Conservation (phyloP, 1,284 basidiomycete species). For the Pyrrhoderma noxium region DNA sequence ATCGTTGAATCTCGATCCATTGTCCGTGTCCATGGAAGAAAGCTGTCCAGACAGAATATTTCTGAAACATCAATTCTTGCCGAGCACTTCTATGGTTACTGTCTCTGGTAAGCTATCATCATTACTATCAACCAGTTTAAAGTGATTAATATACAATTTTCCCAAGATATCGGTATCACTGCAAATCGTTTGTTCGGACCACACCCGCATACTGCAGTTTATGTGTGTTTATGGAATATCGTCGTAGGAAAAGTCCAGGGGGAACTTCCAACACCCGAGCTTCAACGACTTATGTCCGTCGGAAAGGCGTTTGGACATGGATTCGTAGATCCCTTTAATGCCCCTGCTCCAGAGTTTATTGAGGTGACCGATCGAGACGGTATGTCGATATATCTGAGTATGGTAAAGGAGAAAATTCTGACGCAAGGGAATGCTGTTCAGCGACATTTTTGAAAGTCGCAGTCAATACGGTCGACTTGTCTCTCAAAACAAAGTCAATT, state of each 20-base stretch:
- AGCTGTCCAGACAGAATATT: conserved; percentile 42
- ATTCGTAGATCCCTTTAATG: conserved; percentile 70
- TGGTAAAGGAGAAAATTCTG: background rate
- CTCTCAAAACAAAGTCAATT: conserved; percentile 45
- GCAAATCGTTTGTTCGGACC: conserved; percentile 85
- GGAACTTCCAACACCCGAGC: conserved; percentile 50
- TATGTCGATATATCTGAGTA: conserved; percentile 24
- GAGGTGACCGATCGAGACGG: conserved; percentile 68
- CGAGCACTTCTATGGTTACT: conserved; percentile 18
- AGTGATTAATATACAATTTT: conserved; percentile 22
- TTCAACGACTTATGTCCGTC: conserved; percentile 45
- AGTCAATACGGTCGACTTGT: conserved; percentile 45
- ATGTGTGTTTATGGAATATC: conserved; percentile 88
- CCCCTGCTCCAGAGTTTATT: conserved; percentile 66
- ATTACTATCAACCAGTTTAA: background rate
- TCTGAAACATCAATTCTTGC: conserved; percentile 24
- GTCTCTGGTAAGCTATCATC: conserved; percentile 9
- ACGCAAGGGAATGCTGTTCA: conserved; percentile 23
- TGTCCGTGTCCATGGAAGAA: conserved; percentile 45
- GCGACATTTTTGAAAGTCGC: conserved; percentile 70
- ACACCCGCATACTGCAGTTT: conserved; percentile 75
- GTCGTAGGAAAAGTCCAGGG: conserved; percentile 55
- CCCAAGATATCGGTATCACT: conserved; percentile 65
- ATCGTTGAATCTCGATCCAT: conserved; percentile 62
- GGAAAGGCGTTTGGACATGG: conserved; percentile 58